Conservation (phyloP, 192 early-diverging fungal species). For the Rhizophagus sp. region DNA sequence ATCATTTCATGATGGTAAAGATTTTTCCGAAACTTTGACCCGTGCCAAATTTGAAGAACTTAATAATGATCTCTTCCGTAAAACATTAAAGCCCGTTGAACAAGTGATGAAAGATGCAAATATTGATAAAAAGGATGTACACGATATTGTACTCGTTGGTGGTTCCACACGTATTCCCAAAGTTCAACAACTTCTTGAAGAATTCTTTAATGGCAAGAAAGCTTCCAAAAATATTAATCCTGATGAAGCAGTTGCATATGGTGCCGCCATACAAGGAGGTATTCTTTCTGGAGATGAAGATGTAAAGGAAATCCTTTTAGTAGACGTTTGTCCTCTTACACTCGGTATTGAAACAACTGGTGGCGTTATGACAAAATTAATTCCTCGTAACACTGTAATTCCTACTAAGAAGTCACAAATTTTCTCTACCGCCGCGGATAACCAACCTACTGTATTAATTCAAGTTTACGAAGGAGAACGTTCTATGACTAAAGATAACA, state of each 20-base stretch:
- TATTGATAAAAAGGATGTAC: conserved; percentile 80
- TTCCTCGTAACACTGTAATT: conserved; percentile 89
- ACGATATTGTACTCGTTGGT: conserved; percentile 97
- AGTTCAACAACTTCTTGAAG: conserved; percentile 89
- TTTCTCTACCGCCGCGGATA: conserved; percentile 96
- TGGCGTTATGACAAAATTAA: conserved; percentile 95
- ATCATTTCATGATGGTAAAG: conserved; percentile 82
- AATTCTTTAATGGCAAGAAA: conserved; percentile 97
- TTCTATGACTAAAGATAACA: conserved; percentile 97
- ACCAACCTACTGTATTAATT: conserved; percentile 95
- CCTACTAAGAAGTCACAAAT: conserved; percentile 99
- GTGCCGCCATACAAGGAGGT: conserved; percentile 96
- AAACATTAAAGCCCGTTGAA: conserved; percentile 92
- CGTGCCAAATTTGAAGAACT: conserved; percentile 98
- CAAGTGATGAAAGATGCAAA: conserved; percentile 90
- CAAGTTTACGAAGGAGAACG: conserved; percentile 98
- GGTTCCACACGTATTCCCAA: conserved; percentile 99
- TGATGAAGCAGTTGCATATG: conserved; percentile 98
- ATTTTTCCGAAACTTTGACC: conserved; percentile 92
- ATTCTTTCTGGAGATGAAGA: conserved; percentile 76
- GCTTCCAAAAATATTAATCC: conserved; percentile 96
- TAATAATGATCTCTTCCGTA: conserved; percentile 90
- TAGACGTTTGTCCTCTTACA: conserved; percentile 96
- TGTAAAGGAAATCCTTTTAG: conserved; percentile 69
- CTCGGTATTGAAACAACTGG: conserved; percentile 98